These are phyloP conservation scores for Boletus barrowsii DNA, from an alignment of 768 basidiomycete genomes.

Conservation along the genomic window DNA sequence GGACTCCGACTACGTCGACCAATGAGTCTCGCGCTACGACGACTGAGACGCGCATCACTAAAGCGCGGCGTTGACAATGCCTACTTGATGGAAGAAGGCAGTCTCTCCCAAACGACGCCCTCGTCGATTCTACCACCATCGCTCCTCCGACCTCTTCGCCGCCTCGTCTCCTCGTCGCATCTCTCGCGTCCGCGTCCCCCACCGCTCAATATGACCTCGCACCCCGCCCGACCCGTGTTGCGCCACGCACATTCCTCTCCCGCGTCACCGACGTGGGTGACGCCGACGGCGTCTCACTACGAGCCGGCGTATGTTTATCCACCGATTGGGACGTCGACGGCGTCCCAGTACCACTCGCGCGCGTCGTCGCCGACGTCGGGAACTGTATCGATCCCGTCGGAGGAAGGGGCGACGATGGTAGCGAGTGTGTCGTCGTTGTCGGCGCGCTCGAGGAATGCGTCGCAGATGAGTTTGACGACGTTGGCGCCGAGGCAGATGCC, in stretches of 20 bases:
- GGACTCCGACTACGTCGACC: slow-evolving; percentile 58
- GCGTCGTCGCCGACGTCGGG: slow-evolving; percentile 29
- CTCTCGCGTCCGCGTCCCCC: slow-evolving; percentile 21
- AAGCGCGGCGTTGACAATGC: slow-evolving; percentile 27
- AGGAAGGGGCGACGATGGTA: slow-evolving; percentile 9
- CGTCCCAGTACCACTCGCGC: slow-evolving; percentile 33
- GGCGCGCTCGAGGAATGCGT: slow-evolving; percentile 64
- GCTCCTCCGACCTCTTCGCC: slow-evolving; percentile 28
- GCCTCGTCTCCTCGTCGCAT: slow-evolving; percentile 20
- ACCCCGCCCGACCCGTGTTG: slow-evolving; percentile 11
- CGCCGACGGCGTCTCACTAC: slow-evolving; percentile 9
- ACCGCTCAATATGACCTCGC: slow-evolving; percentile 15
- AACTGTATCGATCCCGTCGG: slow-evolving; percentile 4
- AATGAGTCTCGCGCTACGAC: slow-evolving; percentile 42
- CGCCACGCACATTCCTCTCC: slow-evolving; percentile 25
- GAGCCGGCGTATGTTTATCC: slow-evolving; percentile 24
- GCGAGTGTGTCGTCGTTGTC: slow-evolving; percentile 16
- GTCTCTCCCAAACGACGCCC: slow-evolving; percentile 5
- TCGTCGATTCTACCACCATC: slow-evolving; percentile 23
- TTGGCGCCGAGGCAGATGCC: slow-evolving; percentile 45
- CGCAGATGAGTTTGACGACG: slow-evolving; percentile 60
- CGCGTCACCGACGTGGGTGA: slow-evolving; percentile 8
- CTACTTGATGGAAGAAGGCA: slow-evolving; percentile 50
- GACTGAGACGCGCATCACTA: slow-evolving; percentile 42
- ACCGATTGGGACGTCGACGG: slow-evolving; percentile 29